Evolutionary conservation across 805 yeast species (phyloP), one percentile per base, ranked within the genome.

Genomic region (Zygosaccharomyces bailii): DNA sequence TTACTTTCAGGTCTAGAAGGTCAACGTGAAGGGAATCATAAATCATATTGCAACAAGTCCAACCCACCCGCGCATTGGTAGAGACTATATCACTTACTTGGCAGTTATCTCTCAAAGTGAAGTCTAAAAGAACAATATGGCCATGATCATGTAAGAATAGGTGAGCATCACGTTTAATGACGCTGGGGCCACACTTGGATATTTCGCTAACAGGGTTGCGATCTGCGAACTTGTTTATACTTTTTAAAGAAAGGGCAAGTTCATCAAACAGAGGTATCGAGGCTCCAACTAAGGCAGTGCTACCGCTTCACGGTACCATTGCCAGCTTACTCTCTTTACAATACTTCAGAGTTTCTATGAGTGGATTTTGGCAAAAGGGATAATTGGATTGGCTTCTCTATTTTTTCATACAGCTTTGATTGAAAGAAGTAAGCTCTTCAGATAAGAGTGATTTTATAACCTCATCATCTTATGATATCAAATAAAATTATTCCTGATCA

Each of bases 31-130:
- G 74, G 4, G 91, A 84, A 4, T n/a, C n/a, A n/a, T n/a, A n/a
- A n/a, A n/a, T 96, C 96, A 63, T 86, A 87, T 56, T 93, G 73
- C 47, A 87, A 69, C 44, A 87, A 73, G 58, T 96, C 71, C 54
- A 88, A 73, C 2, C 96, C 96, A 56, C 96, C 96, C 5, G 96
- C n/a, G n/a, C 96, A 60, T 87, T 87, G 16, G 95, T 86, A 16
- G 95, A 91, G 40, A 86, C 88, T 45, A 80, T 84, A 49, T 96
- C 96, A 50, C 96, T 96, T 49, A 88, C 80, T 55, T 84, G 91
- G 64, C 96, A 88, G 4, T 93, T 85, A 20, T 96, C 96, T 69
- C 88, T 87, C 25, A 96, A 95, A 48, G 96, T 96, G 49, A 87
- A 70, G 62, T 87, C 96, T 42, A 87, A 72, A 19, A 96, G 96